A percentile compares a stretch with the other conserved stretches of the same genome.
Conservation (phyloP, 768 basidiomycete species). For the Pisolithus orientalis region DNA sequence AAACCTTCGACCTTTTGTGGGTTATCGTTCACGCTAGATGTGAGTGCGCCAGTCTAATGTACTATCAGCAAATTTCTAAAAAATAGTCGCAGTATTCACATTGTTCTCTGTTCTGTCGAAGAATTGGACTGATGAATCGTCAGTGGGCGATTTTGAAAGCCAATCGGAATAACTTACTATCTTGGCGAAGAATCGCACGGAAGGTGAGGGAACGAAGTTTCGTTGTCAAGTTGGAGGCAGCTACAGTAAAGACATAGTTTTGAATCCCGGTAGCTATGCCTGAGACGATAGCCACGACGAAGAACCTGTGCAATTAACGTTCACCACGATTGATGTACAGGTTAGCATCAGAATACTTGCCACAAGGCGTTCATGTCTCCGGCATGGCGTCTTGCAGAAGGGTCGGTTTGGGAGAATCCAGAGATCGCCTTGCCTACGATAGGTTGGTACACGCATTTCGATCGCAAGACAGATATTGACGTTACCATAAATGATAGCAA, state of each 20-base stretch:
- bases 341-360: constrained; percentile 24
- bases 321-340: not conserved
- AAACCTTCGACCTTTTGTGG: constrained; percentile 87
- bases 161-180: constrained; percentile 44
- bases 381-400: not conserved
- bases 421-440: not conserved
- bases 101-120: constrained; percentile 86
- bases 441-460: no score
- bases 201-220: constrained; percentile 71
- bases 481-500: constrained; percentile 59
- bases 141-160: not conserved
- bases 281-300: constrained; percentile 71
- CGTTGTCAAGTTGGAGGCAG: constrained; percentile 65
- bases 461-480: not conserved
- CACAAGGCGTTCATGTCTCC: constrained; percentile 60
- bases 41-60: constrained; percentile 71
- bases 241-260: constrained; percentile 59
- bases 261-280: constrained; percentile 57
- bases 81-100: constrained; percentile 30
- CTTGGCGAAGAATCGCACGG: constrained; percentile 79
- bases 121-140: constrained; percentile 53
- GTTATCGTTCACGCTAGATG: constrained; percentile 73
- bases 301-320: constrained; percentile 45
- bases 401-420: not conserved
- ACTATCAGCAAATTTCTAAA: not conserved